phyloP scores from a whole-genome alignment of 2,329 filamentous ascomycete genomes.

The Cryphonectria nitschkei region DNA sequence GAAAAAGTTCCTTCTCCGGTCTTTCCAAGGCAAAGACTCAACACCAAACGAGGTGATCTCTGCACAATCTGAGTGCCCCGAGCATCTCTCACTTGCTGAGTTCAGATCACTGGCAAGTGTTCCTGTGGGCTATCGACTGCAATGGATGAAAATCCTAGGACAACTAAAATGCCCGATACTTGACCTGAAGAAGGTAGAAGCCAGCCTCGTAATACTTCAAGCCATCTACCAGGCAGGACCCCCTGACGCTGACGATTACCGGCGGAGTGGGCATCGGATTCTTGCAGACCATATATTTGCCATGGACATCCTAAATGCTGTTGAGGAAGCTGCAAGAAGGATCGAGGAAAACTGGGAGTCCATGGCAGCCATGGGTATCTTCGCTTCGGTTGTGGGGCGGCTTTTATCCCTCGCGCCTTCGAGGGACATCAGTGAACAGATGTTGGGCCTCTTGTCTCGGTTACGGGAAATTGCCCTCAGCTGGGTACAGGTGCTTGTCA shows the following conservation, averaged over 20 bases:
- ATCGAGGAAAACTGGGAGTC: constrained; percentile 58
- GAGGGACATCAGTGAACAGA: constrained; percentile 30
- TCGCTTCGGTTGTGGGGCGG: constrained; percentile 46
- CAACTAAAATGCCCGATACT: constrained; percentile 53
- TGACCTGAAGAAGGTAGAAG: constrained; percentile 54
- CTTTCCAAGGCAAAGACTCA: constrained; percentile 29
- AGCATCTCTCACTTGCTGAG: constrained; percentile 53
- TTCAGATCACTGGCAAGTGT: constrained; percentile 57
- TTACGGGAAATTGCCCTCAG: constrained; percentile 40
- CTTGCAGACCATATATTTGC: constrained; percentile 42
- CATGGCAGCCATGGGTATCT: constrained; percentile 42
- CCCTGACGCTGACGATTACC: constrained; percentile 19
- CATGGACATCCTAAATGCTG: constrained; percentile 36
- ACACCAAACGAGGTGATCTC: constrained; percentile 58
- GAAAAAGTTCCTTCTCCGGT: constrained; percentile 45
- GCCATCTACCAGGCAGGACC: constrained; percentile 52
- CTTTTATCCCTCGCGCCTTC: constrained; percentile 45
- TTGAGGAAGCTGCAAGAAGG: constrained; percentile 38
- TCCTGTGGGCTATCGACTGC: constrained; percentile 50
- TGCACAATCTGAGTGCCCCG: constrained; percentile 50
- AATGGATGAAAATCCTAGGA: constrained; percentile 60
- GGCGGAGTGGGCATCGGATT: constrained; percentile 42
- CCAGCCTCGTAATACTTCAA: constrained; percentile 53
- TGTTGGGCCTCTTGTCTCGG: constrained; percentile 39
- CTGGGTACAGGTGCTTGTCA: constrained; percentile 45